Evolutionary conservation across 331 rosid genomes (phyloP).

Genomic region (Erythrophleum ivorense): DNA sequence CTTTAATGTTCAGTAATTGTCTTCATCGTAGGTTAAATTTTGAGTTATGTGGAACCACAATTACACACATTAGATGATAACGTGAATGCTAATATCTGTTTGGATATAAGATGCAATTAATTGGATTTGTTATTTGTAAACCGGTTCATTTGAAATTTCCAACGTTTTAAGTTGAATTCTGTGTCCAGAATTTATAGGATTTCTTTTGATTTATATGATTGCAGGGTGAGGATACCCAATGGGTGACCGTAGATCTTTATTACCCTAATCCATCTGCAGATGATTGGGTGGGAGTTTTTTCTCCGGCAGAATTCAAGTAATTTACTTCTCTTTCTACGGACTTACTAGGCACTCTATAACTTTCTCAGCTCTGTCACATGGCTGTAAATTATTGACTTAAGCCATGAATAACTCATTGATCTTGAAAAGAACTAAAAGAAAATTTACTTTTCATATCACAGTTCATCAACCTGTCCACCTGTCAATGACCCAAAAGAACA

Average conservation of each 20-base stretch:
- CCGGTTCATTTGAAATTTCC: neutral
- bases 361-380: neutral
- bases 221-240: conserved; percentile 62
- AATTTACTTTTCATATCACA: conserved; percentile 36
- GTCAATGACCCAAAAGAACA: conserved; percentile 27
- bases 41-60: neutral
- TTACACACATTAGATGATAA: neutral
- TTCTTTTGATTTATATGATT: conserved; percentile 7
- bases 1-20: neutral
- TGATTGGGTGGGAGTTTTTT: conserved; percentile 77
- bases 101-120: neutral
- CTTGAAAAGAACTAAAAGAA: conserved; percentile 2
- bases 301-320: conserved; percentile 70
- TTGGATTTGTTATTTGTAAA: neutral
- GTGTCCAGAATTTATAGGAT: neutral
- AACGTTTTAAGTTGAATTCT: neutral
- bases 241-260: conserved; percentile 54
- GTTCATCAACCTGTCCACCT: conserved; percentile 56
- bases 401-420: neutral
- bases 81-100: neutral
- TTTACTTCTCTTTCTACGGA: conserved; percentile 3
- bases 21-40: neutral
- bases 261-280: conserved; percentile 53
- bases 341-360: neutral
- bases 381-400: conserved; percentile 4